These are phyloP conservation scores for Botrytis fragariae DNA, from an alignment of 2,329 filamentous ascomycete genomes.

Conservation along the genomic window DNA sequence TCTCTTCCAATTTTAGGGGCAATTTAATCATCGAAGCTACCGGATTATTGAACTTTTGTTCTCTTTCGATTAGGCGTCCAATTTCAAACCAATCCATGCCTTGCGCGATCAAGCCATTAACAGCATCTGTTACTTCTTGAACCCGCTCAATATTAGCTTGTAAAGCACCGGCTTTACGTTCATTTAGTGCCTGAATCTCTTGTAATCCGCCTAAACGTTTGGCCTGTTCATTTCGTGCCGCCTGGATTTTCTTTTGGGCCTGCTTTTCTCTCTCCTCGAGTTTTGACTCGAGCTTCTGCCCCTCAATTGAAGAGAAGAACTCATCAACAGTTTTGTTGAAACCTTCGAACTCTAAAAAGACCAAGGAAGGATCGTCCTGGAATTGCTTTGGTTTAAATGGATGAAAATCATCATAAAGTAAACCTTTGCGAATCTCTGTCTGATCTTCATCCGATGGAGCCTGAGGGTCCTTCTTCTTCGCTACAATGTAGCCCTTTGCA, in stretches of 20 bases:
- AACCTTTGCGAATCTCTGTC: conserved; percentile 40
- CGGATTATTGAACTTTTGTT: conserved; percentile 75
- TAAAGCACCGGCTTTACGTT: conserved; percentile 85
- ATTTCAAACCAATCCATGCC: conserved; percentile 99
- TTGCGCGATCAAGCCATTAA: conserved; percentile 86
- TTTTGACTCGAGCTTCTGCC: conserved; percentile 83
- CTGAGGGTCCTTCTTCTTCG: conserved; percentile 53
- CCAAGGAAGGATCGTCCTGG: conserved; percentile 60
- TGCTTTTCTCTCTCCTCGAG: conserved; percentile 77
- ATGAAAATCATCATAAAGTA: conserved; percentile 93
- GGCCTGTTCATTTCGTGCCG: conserved; percentile 78
- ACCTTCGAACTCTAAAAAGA: conserved; percentile 72
- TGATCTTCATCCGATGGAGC: conserved; percentile 35
- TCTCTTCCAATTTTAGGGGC: conserved; percentile 86
- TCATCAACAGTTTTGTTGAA: conserved; percentile 95
- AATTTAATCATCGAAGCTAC: conserved; percentile 85
- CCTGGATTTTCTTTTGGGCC: conserved; percentile 80
- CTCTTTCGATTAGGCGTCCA: conserved; percentile 80
- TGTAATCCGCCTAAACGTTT: conserved; percentile 83
- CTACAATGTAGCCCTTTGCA: conserved; percentile 84
- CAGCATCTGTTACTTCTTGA: conserved; percentile 86
- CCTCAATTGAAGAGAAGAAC: conserved; percentile 95
- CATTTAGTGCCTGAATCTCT: conserved; percentile 75
- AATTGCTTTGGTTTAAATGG: conserved; percentile 86
- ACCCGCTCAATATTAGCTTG: conserved; percentile 88